These are phyloP conservation scores for Pleurostoma richardsiae DNA, from an alignment of 2,329 filamentous ascomycete species.

Conservation along the genomic window DNA sequence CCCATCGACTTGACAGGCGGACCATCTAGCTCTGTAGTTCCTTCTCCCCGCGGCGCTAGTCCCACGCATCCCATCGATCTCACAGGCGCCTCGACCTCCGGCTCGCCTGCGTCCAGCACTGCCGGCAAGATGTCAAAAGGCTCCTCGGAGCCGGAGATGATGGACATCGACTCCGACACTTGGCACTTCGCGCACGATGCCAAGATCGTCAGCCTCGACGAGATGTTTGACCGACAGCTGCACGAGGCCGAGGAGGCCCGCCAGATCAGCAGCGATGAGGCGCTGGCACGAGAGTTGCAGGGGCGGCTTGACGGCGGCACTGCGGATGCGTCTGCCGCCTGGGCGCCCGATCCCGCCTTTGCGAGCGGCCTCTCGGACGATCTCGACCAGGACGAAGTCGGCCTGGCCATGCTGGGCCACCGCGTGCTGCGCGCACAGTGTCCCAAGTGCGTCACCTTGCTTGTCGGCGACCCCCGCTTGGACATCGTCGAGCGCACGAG, in stretches of 20 bases:
- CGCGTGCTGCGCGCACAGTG: neutral
- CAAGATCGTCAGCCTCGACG: neutral
- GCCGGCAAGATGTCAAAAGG: too few species aligned
- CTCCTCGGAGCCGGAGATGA: too few species aligned
- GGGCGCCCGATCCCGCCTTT: neutral
- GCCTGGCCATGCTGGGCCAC: neutral
- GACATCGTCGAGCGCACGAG: neutral
- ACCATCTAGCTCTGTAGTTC: neutral
- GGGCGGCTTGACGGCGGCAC: neutral
- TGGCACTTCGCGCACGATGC: neutral
- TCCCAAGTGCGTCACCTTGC: neutral
- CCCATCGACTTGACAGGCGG: neutral
- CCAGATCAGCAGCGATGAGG: neutral
- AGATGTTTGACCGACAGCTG: neutral
- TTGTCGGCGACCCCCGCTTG: neutral
- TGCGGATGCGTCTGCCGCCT: neutral
- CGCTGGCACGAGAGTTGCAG: neutral
- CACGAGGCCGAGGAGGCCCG: neutral
- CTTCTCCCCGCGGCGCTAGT: neutral
- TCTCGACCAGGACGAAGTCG: neutral
- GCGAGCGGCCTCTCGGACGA: neutral
- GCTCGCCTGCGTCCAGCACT: neutral
- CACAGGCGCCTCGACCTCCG: neutral
- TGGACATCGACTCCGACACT: too few species aligned
- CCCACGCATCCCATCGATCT: neutral